Evolutionary conservation across 1,284 basidiomycete species (phyloP).

Genomic region (Termitomyces sp.): DNA sequence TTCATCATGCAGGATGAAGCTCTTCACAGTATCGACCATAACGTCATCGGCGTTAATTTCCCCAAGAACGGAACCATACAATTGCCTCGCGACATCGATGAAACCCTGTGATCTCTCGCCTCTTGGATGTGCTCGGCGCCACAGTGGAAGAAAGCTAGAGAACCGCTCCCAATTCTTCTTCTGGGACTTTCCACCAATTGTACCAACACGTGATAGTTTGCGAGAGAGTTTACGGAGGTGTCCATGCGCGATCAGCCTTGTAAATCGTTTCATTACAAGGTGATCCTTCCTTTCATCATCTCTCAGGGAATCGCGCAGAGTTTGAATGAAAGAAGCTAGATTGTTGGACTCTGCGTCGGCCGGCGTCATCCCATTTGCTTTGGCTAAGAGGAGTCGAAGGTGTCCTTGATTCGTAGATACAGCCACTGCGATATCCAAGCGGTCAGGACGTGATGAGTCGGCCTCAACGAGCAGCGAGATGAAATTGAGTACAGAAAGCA

Average conservation of each 20-base stretch:
- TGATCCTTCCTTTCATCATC: conserved; percentile 1
- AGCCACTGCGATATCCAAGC: conserved; percentile 13
- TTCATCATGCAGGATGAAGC: conserved; percentile 10
- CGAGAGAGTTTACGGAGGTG: conserved; percentile 9
- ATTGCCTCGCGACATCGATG: neutral
- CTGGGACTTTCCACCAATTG: neutral
- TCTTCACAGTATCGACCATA: conserved; percentile 11
- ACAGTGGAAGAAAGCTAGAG: conserved; percentile 6
- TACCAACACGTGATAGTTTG: conserved; percentile 10
- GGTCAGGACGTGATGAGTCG: conserved; percentile 5
- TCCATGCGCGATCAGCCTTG: conserved; percentile 7
- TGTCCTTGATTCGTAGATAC: conserved; percentile 8
- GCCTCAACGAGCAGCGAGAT: conserved; percentile 12
- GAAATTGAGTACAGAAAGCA: conserved; percentile 14
- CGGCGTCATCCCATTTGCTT: conserved; percentile 9
- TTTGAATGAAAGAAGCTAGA: conserved; percentile 9
- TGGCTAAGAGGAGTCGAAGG: conserved; percentile 11
- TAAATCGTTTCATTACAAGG: conserved; percentile 1
- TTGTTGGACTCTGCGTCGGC: conserved; percentile 7
- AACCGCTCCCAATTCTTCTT: conserved; percentile 10
- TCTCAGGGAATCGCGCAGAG: conserved; percentile 7
- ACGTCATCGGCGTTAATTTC: neutral
- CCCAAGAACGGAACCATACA: neutral
- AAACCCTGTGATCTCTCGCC: conserved; percentile 14
- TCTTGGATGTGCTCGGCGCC: conserved; percentile 4